These are phyloP conservation scores for Exidia glandulosa DNA, from an alignment of 768 basidiomycete genomes.

Conservation along the genomic window DNA sequence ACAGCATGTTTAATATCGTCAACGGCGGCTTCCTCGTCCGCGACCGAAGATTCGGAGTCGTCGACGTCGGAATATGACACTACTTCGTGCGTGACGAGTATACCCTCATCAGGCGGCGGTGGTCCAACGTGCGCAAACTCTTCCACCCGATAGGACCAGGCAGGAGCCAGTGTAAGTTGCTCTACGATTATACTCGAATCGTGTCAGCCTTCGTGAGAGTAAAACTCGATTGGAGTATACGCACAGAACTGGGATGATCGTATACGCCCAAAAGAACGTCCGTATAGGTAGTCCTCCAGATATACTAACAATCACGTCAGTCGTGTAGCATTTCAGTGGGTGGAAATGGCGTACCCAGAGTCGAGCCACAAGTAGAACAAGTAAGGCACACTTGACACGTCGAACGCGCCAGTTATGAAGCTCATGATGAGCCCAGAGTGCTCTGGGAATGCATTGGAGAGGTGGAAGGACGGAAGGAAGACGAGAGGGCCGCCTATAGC, in stretches of 20 bases:
- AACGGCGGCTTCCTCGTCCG: not conserved
- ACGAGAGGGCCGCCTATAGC: constrained; percentile 27
- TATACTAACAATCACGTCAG: not conserved
- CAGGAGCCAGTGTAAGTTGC: constrained; percentile 21
- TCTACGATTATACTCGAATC: constrained; percentile 19
- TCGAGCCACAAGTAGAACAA: constrained; percentile 13
- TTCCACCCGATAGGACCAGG: constrained; percentile 15
- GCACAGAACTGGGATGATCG: constrained; percentile 19
- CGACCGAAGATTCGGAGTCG: constrained; percentile 7
- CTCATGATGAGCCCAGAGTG: constrained; percentile 25
- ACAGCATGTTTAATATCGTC: no score
- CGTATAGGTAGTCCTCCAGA: constrained; percentile 7
- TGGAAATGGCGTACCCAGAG: not conserved
- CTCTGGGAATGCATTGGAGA: constrained; percentile 27
- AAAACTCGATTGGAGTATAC: constrained; percentile 1
- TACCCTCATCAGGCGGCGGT: not conserved
- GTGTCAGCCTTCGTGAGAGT: not conserved
- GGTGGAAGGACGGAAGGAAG: constrained; percentile 26
- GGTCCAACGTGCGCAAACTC: not conserved
- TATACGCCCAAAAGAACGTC: constrained; percentile 24
- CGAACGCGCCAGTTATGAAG: constrained; percentile 27
- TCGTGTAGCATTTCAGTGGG: not conserved
- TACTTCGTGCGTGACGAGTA: not conserved
- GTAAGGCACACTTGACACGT: constrained; percentile 23
- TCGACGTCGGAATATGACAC: not conserved